Conservation (phyloP, 163 green algal genomes). For the Picocystis sp. region DNA sequence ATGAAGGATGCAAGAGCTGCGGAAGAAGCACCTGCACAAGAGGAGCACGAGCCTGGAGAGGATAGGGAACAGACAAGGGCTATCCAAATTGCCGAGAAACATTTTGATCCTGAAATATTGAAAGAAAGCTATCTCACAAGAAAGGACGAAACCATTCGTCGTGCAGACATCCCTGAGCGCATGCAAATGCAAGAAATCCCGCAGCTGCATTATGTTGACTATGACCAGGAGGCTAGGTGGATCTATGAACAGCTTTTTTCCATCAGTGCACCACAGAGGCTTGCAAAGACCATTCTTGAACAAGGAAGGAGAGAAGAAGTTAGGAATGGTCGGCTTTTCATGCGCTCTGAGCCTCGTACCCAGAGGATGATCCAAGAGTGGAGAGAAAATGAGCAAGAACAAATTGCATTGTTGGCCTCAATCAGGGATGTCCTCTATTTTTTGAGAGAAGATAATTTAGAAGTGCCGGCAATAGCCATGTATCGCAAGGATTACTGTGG, state of each 20-base stretch:
- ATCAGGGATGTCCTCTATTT: background rate
- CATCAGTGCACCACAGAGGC: too few relatives aligned
- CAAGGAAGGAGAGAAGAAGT: too few relatives aligned
- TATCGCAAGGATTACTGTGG: slow-evolving; percentile 58
- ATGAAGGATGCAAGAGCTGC: slow-evolving; percentile 3
- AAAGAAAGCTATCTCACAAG: slow-evolving; percentile 22
- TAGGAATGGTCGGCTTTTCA: too few relatives aligned
- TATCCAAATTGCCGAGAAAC: slow-evolving; percentile 9
- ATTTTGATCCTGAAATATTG: background rate
- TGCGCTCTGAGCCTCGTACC: too few relatives aligned
- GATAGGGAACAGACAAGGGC: slow-evolving; percentile 12
- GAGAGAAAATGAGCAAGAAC: too few relatives aligned
- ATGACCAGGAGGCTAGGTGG: too few relatives aligned
- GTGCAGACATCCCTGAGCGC: slow-evolving; percentile 23
- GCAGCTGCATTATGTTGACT: too few relatives aligned
- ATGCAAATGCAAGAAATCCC: slow-evolving; percentile 12
- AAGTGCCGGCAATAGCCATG: slow-evolving; percentile 32
- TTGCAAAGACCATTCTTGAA: too few relatives aligned
- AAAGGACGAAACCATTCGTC: slow-evolving; percentile 38
- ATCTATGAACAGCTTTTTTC: too few relatives aligned
- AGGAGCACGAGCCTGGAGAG: slow-evolving; percentile 5
- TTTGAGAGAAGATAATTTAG: slow-evolving; percentile 2
- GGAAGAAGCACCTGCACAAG: background rate
- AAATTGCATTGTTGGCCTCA: too few relatives aligned
- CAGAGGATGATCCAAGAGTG: too few relatives aligned